Percentiles rank a stretch among this genome's conserved stretches.
Conservation (phyloP, 495 filamentous ascomycete genomes). For the Trichocladium uniseriatum region DNA sequence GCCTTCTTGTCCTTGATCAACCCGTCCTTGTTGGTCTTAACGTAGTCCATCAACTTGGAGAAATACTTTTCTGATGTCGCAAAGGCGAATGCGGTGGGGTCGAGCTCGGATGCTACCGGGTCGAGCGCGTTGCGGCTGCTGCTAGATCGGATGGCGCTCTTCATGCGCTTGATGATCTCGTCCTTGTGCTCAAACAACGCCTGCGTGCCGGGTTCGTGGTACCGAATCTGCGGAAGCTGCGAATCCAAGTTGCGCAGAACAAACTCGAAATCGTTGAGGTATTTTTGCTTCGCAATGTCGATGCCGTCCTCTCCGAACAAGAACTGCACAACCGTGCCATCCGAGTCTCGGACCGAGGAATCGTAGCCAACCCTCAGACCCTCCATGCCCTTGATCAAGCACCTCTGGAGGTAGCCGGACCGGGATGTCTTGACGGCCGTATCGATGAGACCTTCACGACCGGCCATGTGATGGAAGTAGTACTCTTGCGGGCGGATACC, state of each 20-base stretch:
- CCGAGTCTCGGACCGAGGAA: conserved; percentile 83
- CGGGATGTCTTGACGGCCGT: conserved; percentile 97
- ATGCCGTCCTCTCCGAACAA: conserved; percentile 94
- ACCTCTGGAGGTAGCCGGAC: conserved; percentile 94
- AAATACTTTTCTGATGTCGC: conserved; percentile 87
- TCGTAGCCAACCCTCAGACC: conserved; percentile 88
- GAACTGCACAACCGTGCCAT: conserved; percentile 90
- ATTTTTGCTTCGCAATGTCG: conserved; percentile 88
- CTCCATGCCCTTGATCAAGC: conserved; percentile 98
- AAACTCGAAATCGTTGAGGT: conserved; percentile 85
- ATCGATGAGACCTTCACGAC: conserved; percentile 96
- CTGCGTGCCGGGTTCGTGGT: conserved; percentile 28
- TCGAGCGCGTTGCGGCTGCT: conserved; percentile 61
- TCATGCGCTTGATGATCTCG: conserved; percentile 67
- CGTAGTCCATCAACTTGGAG: conserved; percentile 50
- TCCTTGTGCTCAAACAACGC: conserved; percentile 40
- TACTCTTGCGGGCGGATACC: conserved; percentile 96
- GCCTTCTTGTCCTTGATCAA: conserved; percentile 70
- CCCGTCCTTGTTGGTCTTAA: conserved; percentile 65
- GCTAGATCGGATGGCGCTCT: conserved; percentile 59
- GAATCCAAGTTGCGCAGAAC: conserved; percentile 64
- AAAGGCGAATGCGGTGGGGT: conserved; percentile 67
- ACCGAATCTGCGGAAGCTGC: conserved; percentile 40
- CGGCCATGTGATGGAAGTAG: conserved; percentile 99
- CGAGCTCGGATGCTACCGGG: conserved; percentile 62